phyloP scores from a whole-genome alignment of 345 rosid genomes.

The Eucalyptus urophylla region DNA sequence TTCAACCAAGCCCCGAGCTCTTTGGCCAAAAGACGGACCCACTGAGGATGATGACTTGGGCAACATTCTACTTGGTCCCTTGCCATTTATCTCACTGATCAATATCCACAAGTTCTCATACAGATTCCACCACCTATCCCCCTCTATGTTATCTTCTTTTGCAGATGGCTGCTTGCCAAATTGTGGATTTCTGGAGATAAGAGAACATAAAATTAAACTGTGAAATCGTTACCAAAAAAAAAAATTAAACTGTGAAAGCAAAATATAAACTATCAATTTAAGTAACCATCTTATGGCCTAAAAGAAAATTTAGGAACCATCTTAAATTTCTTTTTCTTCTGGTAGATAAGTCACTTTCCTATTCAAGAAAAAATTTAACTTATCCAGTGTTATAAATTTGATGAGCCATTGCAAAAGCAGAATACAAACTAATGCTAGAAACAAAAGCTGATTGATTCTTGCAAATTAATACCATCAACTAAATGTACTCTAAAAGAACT shows the following conservation, averaged over 20 bases:
- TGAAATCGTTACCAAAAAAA: neutral
- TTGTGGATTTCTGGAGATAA: slow-evolving; percentile 24
- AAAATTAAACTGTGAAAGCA: neutral
- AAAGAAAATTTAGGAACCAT: neutral
- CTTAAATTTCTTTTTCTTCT: neutral
- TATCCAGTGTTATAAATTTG: neutral
- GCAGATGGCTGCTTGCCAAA: slow-evolving; percentile 19
- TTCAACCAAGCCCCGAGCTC: slow-evolving; percentile 95
- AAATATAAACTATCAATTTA: neutral
- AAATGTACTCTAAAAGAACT: neutral
- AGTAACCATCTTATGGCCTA: neutral
- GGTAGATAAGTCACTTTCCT: neutral
- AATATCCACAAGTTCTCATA: slow-evolving; percentile 84
- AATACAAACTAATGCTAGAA: neutral
- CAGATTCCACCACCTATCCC: slow-evolving; percentile 77
- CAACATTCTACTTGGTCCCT: slow-evolving; percentile 61
- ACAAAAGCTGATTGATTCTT: neutral
- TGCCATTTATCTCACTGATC: slow-evolving; percentile 71
- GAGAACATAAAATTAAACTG: neutral
- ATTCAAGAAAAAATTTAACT: neutral
- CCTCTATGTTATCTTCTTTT: slow-evolving; percentile 23
- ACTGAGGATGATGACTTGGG: slow-evolving; percentile 35
- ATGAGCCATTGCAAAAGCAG: neutral
- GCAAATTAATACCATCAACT: neutral
- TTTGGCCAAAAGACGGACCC: slow-evolving; percentile 83